Conservation (phyloP, 192 early-diverging fungal genomes). For the Gryganskiella cystojenkinii region DNA sequence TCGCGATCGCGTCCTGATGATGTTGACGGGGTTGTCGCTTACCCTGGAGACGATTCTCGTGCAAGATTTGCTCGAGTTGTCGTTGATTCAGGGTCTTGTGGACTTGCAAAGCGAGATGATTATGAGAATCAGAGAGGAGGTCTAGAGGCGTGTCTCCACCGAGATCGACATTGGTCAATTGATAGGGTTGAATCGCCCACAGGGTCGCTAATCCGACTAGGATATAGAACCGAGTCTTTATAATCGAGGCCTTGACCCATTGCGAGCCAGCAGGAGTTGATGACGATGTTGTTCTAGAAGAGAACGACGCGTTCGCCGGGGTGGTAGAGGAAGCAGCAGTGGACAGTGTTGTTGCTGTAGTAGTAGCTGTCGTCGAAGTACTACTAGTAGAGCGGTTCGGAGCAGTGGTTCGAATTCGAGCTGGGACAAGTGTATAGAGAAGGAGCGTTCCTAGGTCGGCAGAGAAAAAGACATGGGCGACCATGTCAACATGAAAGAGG, state of each 20-base stretch:
- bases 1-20: conserved; percentile 8
- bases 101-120: neutral
- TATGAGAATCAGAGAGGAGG: neutral
- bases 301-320: no score
- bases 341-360: conserved; percentile 6
- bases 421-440: conserved; percentile 8
- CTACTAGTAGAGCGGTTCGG: no score
- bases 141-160: neutral
- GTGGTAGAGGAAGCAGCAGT: no score
- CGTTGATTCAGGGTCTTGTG: conserved; percentile 18
- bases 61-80: conserved; percentile 17
- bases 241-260: neutral
- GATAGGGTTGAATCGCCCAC: conserved; percentile 18
- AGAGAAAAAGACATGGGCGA: conserved; percentile 14
- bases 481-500: conserved; percentile 25
- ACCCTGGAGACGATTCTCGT: no score
- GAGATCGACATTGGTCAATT: neutral
- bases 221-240: conserved; percentile 6
- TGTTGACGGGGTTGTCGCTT: no score
- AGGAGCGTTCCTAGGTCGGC: conserved; percentile 6
- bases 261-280: no score
- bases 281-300: no score
- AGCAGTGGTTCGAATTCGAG: neutral
- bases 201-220: conserved; percentile 1
- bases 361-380: no score